Percentiles rank a stretch among this genome's conserved stretches.
phyloP scores from a whole-genome alignment of 1,284 basidiomycete species.

The Irpex rosettiformis region DNA sequence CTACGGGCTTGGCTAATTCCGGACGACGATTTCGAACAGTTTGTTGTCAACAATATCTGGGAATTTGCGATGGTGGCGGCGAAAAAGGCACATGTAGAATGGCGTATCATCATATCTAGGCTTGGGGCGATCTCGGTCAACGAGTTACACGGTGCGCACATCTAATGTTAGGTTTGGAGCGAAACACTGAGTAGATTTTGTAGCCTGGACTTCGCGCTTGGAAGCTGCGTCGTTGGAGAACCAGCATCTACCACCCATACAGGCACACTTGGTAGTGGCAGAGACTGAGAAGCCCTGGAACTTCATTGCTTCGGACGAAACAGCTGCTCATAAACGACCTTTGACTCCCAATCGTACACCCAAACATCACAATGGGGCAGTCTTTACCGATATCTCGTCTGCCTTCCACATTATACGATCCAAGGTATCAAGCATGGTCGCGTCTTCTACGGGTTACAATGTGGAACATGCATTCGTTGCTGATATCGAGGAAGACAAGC shows the following conservation, averaged over 20 bases:
- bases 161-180: slow-evolving; percentile 4
- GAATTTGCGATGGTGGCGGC: slow-evolving; percentile 58
- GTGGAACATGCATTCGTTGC: slow-evolving; percentile 20
- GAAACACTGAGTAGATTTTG: slow-evolving; percentile 7
- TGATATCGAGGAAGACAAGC: slow-evolving; percentile 31
- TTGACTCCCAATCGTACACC: slow-evolving; percentile 8
- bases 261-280: slow-evolving; percentile 54
- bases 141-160: slow-evolving; percentile 65
- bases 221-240: slow-evolving; percentile 31
- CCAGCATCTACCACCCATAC: slow-evolving; percentile 40
- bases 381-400: slow-evolving; percentile 14
- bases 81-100: slow-evolving; percentile 67
- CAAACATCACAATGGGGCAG: slow-evolving; percentile 15
- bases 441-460: slow-evolving; percentile 26
- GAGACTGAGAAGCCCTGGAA: slow-evolving; percentile 55
- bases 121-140: slow-evolving; percentile 51
- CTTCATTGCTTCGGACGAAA: slow-evolving; percentile 22
- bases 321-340: slow-evolving; percentile 1
- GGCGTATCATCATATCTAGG: slow-evolving; percentile 71
- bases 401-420: slow-evolving; percentile 15
- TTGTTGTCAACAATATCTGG: slow-evolving; percentile 60
- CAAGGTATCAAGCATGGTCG: slow-evolving; percentile 17
- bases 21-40: slow-evolving; percentile 36
- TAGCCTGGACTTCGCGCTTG: slow-evolving; percentile 66
- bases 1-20: slow-evolving; percentile 62